These are phyloP conservation scores for Cymbopogon citratus DNA, from an alignment of 176 grass and related monocot genomes.

Conservation along the genomic window DNA sequence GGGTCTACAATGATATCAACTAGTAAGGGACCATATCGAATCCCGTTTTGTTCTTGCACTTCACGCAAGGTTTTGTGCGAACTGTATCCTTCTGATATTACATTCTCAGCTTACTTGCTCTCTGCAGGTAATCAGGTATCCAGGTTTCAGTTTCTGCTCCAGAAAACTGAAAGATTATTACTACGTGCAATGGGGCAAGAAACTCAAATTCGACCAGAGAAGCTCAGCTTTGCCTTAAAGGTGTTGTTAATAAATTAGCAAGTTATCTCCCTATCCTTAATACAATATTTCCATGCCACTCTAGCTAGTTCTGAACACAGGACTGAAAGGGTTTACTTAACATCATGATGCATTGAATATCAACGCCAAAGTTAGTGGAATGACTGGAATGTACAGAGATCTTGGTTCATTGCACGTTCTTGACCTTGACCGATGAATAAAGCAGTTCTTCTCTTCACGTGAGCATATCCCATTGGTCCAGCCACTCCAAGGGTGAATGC, in stretches of 20 bases:
- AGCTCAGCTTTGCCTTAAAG: background rate
- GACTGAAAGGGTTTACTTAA: background rate
- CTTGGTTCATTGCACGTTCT: background rate
- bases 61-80: slow-evolving; percentile 15
- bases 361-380: background rate
- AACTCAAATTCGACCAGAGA: slow-evolving; percentile 11
- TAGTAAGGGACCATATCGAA: slow-evolving; percentile 21
- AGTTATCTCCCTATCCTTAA: background rate
- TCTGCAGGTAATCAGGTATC: slow-evolving; percentile 12
- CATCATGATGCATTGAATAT: slow-evolving; percentile 16
- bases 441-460: slow-evolving; percentile 39
- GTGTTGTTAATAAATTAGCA: background rate
- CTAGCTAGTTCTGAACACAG: background rate
- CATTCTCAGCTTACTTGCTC: slow-evolving; percentile 1
- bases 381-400: slow-evolving; percentile 19
- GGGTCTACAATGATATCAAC: slow-evolving; percentile 27
- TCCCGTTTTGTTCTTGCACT: slow-evolving; percentile 27
- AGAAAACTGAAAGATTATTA: slow-evolving; percentile 9
- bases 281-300: background rate
- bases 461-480: slow-evolving; percentile 37
- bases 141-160: slow-evolving; percentile 16
- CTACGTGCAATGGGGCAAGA: background rate
- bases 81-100: slow-evolving; percentile 6
- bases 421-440: slow-evolving; percentile 30
- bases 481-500: slow-evolving; percentile 10